Evolutionary conservation across 495 filamentous ascomycete species (phyloP), one percentile per base, ranked within the genome.

Genomic region (Aspergillus cavernicola): DNA sequence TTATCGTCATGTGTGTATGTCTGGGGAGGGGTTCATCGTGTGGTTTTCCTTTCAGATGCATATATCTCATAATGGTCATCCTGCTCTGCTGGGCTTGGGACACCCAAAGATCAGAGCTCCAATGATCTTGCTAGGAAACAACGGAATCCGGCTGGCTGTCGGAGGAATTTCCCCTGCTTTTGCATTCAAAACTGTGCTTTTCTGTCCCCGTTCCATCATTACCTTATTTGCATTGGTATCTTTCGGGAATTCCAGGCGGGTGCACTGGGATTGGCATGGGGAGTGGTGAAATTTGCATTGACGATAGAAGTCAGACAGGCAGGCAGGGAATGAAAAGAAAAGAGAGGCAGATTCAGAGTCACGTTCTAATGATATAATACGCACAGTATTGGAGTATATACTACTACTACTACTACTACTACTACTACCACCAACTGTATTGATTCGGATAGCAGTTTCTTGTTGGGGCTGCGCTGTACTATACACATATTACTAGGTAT

Each of bases 31-130:
- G 37, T 43, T 56, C 52, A 22, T 47, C 55, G 49, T 45, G 26
- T n/a, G n/a, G n/a, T 16, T 48, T 39, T 62, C 48, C 62, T 59
- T 33, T 62, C 50, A 60, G 40, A 53, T 51, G 44, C 43, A 69
- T 70, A 67, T 71, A 66, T 66, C 56, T 47, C 41, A 46, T 45
- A 28, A 33, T 43, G 29, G 45, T 43, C 40, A 22, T 29, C 11
- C 40, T 31, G 4, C 31, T 52, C 38, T 42, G 10, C 22, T 26
- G 24, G 42, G 24, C 42, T 11, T 29, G 24, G 23, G 16, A 19
- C 9, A 18, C 45, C 19, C 35, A 44, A 15, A 26, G 18, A 12
- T n/a, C 24, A 18, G 32, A 20, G 15, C 15, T 29, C 15, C 45
- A 36, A 16, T 47, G 24, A 43, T 37, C 18, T 15, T 32, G 42